Conservation (phyloP, 2,329 filamentous ascomycete species). For the Trichoderma atroviride region DNA sequence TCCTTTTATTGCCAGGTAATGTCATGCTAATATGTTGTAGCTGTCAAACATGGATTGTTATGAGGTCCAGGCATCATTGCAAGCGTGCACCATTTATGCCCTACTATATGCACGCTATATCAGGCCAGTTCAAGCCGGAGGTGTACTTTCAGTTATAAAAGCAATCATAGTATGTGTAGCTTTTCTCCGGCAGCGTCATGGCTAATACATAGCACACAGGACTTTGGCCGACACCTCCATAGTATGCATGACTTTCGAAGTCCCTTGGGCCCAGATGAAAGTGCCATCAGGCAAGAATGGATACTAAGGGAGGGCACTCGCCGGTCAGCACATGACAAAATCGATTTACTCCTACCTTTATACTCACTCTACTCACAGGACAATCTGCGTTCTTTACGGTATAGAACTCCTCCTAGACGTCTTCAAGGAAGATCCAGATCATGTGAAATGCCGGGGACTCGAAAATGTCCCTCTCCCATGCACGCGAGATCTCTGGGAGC, state of each 20-base stretch:
- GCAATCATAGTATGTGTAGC: neutral
- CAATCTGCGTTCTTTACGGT: neutral
- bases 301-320: neutral
- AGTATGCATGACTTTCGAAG: neutral
- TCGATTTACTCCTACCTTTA: neutral
- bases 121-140: neutral
- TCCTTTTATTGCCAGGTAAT: neutral
- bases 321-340: neutral
- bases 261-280: neutral
- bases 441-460: neutral
- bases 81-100: neutral
- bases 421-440: neutral
- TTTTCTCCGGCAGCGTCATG: neutral
- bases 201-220: neutral
- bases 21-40: neutral
- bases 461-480: neutral
- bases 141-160: neutral
- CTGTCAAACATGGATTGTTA: neutral
- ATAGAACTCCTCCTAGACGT: neutral
- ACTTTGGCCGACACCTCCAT: neutral
- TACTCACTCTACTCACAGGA: neutral
- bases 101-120: neutral
- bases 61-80: neutral
- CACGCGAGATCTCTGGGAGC: neutral
- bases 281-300: neutral